A percentile compares a stretch with the other conserved stretches of the same genome.
Evolutionary conservation across 2,329 filamentous ascomycete species (phyloP).

Genomic region (Tolypocladium album): DNA sequence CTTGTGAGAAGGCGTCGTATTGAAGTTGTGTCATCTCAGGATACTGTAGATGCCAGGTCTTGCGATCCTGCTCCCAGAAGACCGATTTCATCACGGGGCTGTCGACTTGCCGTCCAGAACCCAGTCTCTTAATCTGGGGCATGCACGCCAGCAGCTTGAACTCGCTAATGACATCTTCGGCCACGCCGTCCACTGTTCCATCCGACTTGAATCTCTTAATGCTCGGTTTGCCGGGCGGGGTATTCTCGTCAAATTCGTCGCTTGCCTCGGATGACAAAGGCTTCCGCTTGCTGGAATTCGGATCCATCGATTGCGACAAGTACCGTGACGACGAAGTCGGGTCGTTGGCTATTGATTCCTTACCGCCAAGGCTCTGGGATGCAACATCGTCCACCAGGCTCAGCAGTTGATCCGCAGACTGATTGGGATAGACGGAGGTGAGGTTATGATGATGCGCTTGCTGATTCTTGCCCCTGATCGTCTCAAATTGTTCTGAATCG

Average conservation of each 20-base stretch:
- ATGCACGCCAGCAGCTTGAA: slow-evolving; percentile 35
- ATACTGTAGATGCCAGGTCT: slow-evolving; percentile 50
- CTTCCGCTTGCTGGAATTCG: slow-evolving; percentile 46
- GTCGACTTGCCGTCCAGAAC: slow-evolving; percentile 47
- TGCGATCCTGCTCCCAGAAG: slow-evolving; percentile 47
- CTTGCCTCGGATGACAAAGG: slow-evolving; percentile 35
- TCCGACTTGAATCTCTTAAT: slow-evolving; percentile 48
- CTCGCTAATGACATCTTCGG: slow-evolving; percentile 29
- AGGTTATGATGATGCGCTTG: slow-evolving; percentile 12
- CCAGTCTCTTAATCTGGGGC: slow-evolving; percentile 35
- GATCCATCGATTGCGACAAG: slow-evolving; percentile 18
- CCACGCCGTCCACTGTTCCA: slow-evolving; percentile 23
- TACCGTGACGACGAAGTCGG: slow-evolving; percentile 12
- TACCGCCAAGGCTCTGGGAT: slow-evolving; percentile 45
- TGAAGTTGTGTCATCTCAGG: slow-evolving; percentile 54
- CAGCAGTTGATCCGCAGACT: slow-evolving; percentile 38
- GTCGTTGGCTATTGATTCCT: slow-evolving; percentile 19
- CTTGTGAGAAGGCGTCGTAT: slow-evolving; percentile 42
- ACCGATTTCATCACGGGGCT: slow-evolving; percentile 42
- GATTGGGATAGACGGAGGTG: slow-evolving; percentile 29
- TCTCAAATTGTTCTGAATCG: slow-evolving; percentile 30
- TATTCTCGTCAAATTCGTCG: slow-evolving; percentile 36
- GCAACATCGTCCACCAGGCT: slow-evolving; percentile 40
- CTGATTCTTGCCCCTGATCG: slow-evolving; percentile 14
- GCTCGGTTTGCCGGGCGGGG: slow-evolving; percentile 29